Base-by-base conservation (phyloP, 2,329 filamentous ascomycete genomes). In the Madurella mycetomatis region DNA sequence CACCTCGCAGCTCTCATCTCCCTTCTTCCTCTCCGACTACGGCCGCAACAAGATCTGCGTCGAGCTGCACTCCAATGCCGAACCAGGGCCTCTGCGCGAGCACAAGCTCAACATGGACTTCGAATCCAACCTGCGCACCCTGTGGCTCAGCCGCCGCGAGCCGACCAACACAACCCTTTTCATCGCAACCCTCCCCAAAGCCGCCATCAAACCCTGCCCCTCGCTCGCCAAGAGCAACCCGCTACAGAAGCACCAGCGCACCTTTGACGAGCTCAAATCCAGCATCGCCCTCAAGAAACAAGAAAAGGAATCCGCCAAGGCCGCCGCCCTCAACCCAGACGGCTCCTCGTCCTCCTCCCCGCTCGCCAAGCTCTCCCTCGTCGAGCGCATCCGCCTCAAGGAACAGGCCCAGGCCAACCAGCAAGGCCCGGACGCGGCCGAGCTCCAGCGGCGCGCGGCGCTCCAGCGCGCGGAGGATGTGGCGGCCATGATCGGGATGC, bases 331-430 rank as follows among this genome's bases (percentile, higher is more conserved):
- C 39, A 78, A 77, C 56, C 58, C 72, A 1, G 74, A 13, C 18
- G 4, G n/a, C 18, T 30, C 12, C 18, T 30, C 44, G n/a, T n/a
- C n/a, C n/a, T n/a, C n/a, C n/a, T n/a, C n/a, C n/a, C n/a, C n/a
- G n/a, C n/a, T n/a, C 45, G 15, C 70, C 44, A 76, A 84, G 72
- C 84, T 87, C 73, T 83, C 82, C 50, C 81, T 95, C 19, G 77
- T 94, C 54, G 88, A 92, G 68, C 85, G 88, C 47, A 81, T 95
- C 59, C 85, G 87, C 59, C 76, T 80, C 51, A 92, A 92, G 73
- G 82, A 88, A 61, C 69, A 78, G 67, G 65, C 73, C 57, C 66
- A 76, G 65, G 60, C 72, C 57, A 25, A 7, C 25, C 25, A 25
- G 49, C 44, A n/a, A 17, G 13, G 37, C 43, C 75, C 54, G 61